phyloP scores from a whole-genome alignment of 2,329 filamentous ascomycete genomes.

The Pseudogymnoascus sp. region DNA sequence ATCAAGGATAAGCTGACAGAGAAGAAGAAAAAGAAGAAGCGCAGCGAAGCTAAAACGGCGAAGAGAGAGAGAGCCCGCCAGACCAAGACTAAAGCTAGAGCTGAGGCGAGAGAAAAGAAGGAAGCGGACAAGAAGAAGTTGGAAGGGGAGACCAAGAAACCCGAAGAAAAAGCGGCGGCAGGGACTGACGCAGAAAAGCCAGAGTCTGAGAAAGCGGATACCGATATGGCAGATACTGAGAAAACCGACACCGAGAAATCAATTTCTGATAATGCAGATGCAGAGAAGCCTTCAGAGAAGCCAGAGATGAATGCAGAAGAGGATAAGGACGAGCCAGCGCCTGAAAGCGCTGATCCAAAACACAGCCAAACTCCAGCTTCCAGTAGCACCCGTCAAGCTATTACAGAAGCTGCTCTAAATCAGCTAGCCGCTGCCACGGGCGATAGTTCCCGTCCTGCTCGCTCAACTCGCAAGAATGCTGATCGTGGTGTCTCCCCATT shows the following conservation, averaged over 20 bases:
- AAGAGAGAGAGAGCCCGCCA: conserved; percentile 32
- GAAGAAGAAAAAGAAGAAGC: conserved; percentile 43
- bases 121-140: conserved; percentile 21
- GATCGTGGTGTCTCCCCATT: not conserved
- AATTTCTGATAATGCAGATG: conserved; percentile 18
- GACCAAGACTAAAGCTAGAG: conserved; percentile 33
- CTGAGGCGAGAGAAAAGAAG: conserved; percentile 32
- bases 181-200: conserved; percentile 20
- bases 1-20: conserved; percentile 39
- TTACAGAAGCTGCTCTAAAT: not conserved
- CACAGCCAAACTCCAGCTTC: not conserved
- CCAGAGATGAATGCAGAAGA: conserved; percentile 21
- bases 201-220: conserved; percentile 23
- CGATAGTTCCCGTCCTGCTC: not conserved
- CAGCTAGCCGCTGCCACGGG: not conserved
- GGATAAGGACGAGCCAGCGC: conserved; percentile 19
- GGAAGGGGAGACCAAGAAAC: conserved; percentile 11
- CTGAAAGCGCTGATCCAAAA: not conserved
- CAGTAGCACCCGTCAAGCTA: not conserved
- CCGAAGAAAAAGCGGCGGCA: conserved; percentile 12
- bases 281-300: conserved; percentile 18
- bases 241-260: conserved; percentile 22
- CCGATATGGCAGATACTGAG: conserved; percentile 14
- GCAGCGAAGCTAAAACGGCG: conserved; percentile 31
- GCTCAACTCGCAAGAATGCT: not conserved